These are phyloP conservation scores for Eremothecium coryli DNA, from an alignment of 1,139 yeast species.

Conservation along the genomic window DNA sequence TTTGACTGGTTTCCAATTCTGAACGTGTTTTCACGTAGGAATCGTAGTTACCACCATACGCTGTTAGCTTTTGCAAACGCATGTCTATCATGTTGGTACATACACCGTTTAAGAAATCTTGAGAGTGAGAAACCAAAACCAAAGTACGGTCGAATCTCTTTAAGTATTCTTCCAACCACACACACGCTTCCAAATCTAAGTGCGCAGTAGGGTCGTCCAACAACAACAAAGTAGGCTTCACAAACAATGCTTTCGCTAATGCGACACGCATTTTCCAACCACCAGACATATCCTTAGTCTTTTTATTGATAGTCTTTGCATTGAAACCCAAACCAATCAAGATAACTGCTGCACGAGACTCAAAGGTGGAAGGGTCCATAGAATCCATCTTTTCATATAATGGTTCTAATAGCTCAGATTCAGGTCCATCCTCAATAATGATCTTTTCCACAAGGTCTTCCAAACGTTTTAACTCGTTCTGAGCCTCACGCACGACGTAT, in stretches of 20 bases:
- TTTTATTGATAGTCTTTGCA: conserved; percentile 69
- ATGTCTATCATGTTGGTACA: conserved; percentile 97
- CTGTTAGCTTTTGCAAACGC: conserved; percentile 60
- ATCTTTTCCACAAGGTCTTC: conserved; percentile 88
- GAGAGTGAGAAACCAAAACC: conserved; percentile 94
- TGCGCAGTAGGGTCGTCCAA: conserved; percentile 99
- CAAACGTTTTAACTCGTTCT: conserved; percentile 77
- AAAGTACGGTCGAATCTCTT: conserved; percentile 89
- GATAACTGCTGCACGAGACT: conserved; percentile 91
- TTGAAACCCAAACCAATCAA: conserved; percentile 97
- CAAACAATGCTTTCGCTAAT: conserved; percentile 68
- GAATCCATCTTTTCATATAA: conserved; percentile 91
- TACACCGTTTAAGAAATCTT: conserved; percentile 98
- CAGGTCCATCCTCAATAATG: conserved; percentile 89
- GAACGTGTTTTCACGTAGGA: conserved; percentile 88
- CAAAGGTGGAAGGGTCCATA: conserved; percentile 94
- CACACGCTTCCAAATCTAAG: conserved; percentile 98
- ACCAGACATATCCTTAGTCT: conserved; percentile 99
- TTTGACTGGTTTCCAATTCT: conserved; percentile 93
- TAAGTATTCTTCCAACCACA: conserved; percentile 97
- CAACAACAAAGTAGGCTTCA: conserved; percentile 74
- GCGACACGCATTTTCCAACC: conserved; percentile 83
- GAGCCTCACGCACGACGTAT: conserved; percentile 96
- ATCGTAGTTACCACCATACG: conserved; percentile 98
- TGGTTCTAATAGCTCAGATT: conserved; percentile 74